Evolutionary conservation across 2,329 filamentous ascomycete species (phyloP), one percentile per base, ranked within the genome.

Genomic region (Colletotrichum lindemuthianum): DNA sequence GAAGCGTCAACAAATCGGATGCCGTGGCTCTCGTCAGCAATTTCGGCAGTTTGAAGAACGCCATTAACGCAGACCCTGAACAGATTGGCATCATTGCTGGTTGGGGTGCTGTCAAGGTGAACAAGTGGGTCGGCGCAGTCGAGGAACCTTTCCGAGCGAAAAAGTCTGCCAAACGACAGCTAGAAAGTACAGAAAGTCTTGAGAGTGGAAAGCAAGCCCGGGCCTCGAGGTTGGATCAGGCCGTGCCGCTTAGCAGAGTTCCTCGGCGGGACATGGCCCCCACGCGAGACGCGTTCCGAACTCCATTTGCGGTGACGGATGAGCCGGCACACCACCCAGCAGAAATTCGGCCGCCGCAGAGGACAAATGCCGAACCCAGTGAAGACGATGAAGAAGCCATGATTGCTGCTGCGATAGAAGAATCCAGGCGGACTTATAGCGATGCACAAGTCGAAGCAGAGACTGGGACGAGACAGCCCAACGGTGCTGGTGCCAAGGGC

Each of bases 31-130:
- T 99, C 54, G 93, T 98, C 40, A 92, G 92, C 69, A 93, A 93
- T 54, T 99, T 98, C 80, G 96, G 96, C 32, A 97, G 92, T 69
- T 79, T 99, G 63, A 88, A 90, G 70, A 92, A 91, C 41, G 95
- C 95, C 0, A 84, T 98, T 64, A 97, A 97, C 75, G 95, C 93
- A 2, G 86, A 91, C 48, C 88, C 92, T 0, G 96, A 98, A 74
- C 92, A 97, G 76, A 85, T 99, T 40, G 88, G 89, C 12, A 81
- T 92, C 67, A 88, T 99, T n/a, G 86, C 90, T 36, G 96, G 96
- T 1, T 99, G 94, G 94, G 96, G 96, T 39, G 92, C 96, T 77
- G 93, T 92, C 80, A 99, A 99, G 78, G 93, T 97, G 24, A 90
- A 91, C 76, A 87, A 88, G 63, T 98, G 95, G 95, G 90, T 86